A percentile compares a stretch with the other conserved stretches of the same genome.
These are phyloP conservation scores for Backusella tuberculispora DNA, from an alignment of 192 early-diverging fungal genomes.

Conservation along the genomic window DNA sequence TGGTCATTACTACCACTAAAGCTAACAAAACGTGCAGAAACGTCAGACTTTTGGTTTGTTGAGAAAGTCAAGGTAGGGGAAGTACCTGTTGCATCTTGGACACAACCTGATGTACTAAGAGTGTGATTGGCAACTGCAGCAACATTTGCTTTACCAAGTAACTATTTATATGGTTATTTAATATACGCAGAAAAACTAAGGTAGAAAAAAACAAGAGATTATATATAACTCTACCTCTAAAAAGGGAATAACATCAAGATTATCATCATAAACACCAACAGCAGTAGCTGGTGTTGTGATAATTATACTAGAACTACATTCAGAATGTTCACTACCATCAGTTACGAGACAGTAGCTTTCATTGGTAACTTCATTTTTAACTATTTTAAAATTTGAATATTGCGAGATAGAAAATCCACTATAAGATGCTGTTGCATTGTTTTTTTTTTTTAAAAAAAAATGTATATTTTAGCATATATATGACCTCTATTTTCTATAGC, in stretches of 20 bases:
- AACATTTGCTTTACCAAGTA: not conserved
- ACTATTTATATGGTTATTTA: not conserved
- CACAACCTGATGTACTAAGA: not conserved
- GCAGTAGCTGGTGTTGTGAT: not conserved
- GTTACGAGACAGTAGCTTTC: not conserved
- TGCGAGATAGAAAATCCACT: not conserved
- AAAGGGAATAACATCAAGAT: not conserved
- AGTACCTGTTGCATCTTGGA: not conserved
- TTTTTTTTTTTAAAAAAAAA: not conserved
- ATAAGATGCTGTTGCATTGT: not conserved
- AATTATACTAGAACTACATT: not conserved
- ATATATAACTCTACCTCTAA: not conserved
- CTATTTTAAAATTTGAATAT: not conserved
- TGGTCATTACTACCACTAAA: conserved; percentile 11
- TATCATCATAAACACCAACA: conserved; percentile 2
- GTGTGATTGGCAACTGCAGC: not conserved
- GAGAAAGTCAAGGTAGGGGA: not conserved
- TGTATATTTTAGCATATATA: not conserved
- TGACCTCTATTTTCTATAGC: not conserved
- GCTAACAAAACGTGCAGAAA: not conserved
- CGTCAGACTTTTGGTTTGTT: not conserved
- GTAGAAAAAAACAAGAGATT: too few relatives aligned
- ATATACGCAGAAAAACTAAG: too few relatives aligned
- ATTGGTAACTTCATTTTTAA: conserved; percentile 4
- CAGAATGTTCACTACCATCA: not conserved